Evolutionary conservation across 108 stramenopile genomes (phyloP), one percentile per base, ranked within the genome.

Genomic region (Cyclostephanos tholiformis): DNA sequence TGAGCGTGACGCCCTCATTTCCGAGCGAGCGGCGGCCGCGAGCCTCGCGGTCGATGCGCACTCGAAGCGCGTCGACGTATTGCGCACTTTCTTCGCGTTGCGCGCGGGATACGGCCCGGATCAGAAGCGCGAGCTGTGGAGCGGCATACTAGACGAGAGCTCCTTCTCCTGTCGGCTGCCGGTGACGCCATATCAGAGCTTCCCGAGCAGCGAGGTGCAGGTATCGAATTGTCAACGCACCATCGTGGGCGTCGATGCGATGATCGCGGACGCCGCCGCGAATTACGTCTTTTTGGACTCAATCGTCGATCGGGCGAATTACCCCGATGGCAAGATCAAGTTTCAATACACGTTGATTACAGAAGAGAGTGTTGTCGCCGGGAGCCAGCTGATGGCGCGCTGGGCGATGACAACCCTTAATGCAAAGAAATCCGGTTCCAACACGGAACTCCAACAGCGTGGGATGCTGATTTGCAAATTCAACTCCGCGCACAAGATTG

Each of bases 381-480:
- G 90, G 16, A 94, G 90, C 80, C 94, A 94, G 72, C 85, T 98
- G 71, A 97, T 97, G 97, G 96, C 97, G 53, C 83, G 94, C 49
- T 97, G 96, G 95, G 85, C 89, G 51, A 89, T 98, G 94, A 72
- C 84, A 11, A 97, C 95, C 6, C 63, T 84, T 39, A 98, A 97
- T 82, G 96, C 97, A 0, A 88, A 79, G 25, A 75, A 89, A 63
- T 91, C 86, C 65, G 95, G 96, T 16, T 95, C 89, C 0, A 77
- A 79, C 63, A 89, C 74, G 66, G 97, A 98, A 77, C 69, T 97
- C 44, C 79, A 77, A 50, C 89, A 94, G 67, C 86, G 89, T 59
- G 98, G 97, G 23, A 99, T 99, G 97, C 88, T 99, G 3, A 86
- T 92, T 69, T 93, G 93, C 82, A 87, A 90, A 26, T 99, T 97